Evolutionary conservation across 805 yeast genomes (phyloP), one percentile per base, ranked within the genome.

Genomic region (Lipomyces mesembrius): DNA sequence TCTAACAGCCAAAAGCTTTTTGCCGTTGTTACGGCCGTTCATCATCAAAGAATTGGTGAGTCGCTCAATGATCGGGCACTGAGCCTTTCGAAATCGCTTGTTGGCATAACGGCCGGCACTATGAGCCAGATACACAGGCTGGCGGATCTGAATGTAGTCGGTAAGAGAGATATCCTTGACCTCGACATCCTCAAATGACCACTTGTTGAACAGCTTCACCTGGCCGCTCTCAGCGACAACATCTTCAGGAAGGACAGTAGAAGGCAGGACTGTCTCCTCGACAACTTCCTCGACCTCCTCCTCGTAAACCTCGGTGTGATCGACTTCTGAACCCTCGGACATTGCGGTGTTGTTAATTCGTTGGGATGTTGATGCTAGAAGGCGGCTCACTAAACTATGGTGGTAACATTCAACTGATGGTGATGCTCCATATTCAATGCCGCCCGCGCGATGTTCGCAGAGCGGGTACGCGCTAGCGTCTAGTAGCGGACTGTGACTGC

Each of bases 11-110:
- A 94, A 93, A 84, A 96, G 91, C 88, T 95, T 95, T 90, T 95
- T 95, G 89, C 99, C 99, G 90, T 96, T 95, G 96, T 95, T 95
- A 88, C 98, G 94, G 88, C 99, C 99, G 90, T 95, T 93, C 99
- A 95, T 95, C 99, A 95, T 95, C 82, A 95, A 88, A 74, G 99
- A 90, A 94, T 95, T 94, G 85, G 98, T 94, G 83, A 95, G 88
- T 89, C 99, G 94, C 90, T 95, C 99, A 78, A 95, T 83, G 83
- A 95, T 89, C 81, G 98, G 98, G 87, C 98, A 93, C 88, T 95
- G 99, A 77, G 98, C 95, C 90, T 95, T 95, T 90, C 98, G 93
- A 91, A 95, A 95, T 86, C 99, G 93, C 92, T 95, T 95, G 85
- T 91, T 83, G 79, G 98, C 98, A 87, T 94, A 95, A 85, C 97